A percentile compares a stretch with the other conserved stretches of the same genome.
Evolutionary conservation across 2,329 filamentous ascomycete species (phyloP).

Genomic region (Penicillium sp.): DNA sequence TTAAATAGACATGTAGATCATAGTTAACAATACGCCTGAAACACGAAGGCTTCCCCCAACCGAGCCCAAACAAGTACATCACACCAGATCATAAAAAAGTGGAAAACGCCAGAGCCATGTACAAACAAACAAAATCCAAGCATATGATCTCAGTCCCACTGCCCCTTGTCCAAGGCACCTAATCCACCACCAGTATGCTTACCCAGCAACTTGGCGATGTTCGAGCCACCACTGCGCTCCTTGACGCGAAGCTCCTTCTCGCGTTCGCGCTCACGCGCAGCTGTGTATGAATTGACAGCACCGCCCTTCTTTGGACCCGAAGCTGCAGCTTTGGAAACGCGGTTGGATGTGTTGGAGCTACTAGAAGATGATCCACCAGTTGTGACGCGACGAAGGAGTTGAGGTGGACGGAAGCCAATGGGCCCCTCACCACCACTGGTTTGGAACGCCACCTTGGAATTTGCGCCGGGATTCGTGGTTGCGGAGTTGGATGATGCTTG

Average conservation of each 20-base stretch:
- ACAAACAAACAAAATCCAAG: not conserved
- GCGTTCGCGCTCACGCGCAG: conserved; percentile 60
- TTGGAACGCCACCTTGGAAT: conserved; percentile 39
- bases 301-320: conserved; percentile 61
- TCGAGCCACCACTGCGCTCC: conserved; percentile 44
- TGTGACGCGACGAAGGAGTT: conserved; percentile 33
- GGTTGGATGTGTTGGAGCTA: conserved; percentile 23
- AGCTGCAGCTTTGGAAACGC: conserved; percentile 34
- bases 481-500: conserved; percentile 48
- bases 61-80: not conserved
- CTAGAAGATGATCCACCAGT: conserved; percentile 32
- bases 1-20: not conserved
- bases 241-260: conserved; percentile 56
- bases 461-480: conserved; percentile 21
- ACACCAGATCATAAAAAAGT: not conserved
- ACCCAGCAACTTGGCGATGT: conserved; percentile 39
- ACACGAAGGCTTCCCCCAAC: not conserved
- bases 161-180: conserved; percentile 39
- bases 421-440: conserved; percentile 18
- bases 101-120: not conserved
- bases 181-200: conserved; percentile 43
- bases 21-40: not conserved
- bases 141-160: conserved; percentile 41
- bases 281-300: conserved; percentile 58
- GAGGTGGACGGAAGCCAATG: conserved; percentile 38